phyloP scores from a whole-genome alignment of 176 grass and related monocot genomes.

The bread wheat (Triticum aestivum) region IWGSC_CS_RefSeq_v2.1 NC_057803.1:20106998-20107497 shows the following conservation, averaged over 20 bases:
- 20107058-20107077: no score
- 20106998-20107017: no score
- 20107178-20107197: background rate
- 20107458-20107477: conserved; percentile 43
- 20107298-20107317: background rate
- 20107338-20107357: background rate
- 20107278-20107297: background rate
- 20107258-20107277: no score
- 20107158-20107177: background rate
- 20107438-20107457: conserved; percentile 27
- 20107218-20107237: background rate
- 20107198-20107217: background rate
- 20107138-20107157: background rate
- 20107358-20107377: background rate
- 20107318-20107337: background rate
- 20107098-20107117: background rate
- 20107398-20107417: conserved; percentile 29
- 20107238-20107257: background rate
- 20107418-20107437: conserved; percentile 42
- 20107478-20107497: conserved; percentile 6
- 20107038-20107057: no score
- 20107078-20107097: no score
- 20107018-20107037: no score
- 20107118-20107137: background rate
- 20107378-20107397: no score